These are phyloP conservation scores for Hemileccinum impolitum DNA, from an alignment of 768 basidiomycete genomes.

Conservation along the genomic window DNA sequence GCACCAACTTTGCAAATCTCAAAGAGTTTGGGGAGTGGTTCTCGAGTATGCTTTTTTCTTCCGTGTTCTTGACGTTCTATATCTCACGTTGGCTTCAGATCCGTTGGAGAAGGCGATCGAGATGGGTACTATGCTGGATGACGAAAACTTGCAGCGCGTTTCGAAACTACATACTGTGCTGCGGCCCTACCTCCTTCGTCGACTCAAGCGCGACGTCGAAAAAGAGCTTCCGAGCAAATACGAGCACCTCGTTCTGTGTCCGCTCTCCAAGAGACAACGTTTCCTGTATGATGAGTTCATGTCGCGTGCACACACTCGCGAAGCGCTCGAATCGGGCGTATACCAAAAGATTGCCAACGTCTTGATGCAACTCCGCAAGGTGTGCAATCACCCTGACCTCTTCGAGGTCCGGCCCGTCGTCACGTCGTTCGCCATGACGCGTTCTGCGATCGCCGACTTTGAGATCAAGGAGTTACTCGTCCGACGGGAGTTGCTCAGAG, in stretches of 20 bases:
- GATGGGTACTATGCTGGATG: conserved; percentile 68
- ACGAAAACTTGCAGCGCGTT: conserved; percentile 82
- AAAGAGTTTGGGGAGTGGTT: conserved; percentile 97
- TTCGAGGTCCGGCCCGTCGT: conserved; percentile 87
- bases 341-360: conserved; percentile 92
- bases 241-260: conserved; percentile 86
- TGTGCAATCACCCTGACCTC: conserved; percentile 91
- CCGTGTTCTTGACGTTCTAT: not conserved
- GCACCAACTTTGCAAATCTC: conserved; percentile 82
- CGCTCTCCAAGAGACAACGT: conserved; percentile 88
- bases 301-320: conserved; percentile 78
- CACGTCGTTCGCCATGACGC: conserved; percentile 71
- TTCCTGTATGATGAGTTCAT: conserved; percentile 97
- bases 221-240: conserved; percentile 92
- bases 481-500: conserved; percentile 64
- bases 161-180: conserved; percentile 89
- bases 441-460: conserved; percentile 73
- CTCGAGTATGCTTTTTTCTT: conserved; percentile 61
- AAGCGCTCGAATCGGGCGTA: conserved; percentile 79
- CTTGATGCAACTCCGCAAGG: conserved; percentile 97
- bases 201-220: conserved; percentile 98
- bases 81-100: conserved; percentile 46
- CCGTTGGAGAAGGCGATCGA: conserved; percentile 94
- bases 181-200: conserved; percentile 92
- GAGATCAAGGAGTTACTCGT: conserved; percentile 87